Base-by-base conservation (phyloP, 2,329 filamentous ascomycete genomes). In the Triangularia setosa region DNA sequence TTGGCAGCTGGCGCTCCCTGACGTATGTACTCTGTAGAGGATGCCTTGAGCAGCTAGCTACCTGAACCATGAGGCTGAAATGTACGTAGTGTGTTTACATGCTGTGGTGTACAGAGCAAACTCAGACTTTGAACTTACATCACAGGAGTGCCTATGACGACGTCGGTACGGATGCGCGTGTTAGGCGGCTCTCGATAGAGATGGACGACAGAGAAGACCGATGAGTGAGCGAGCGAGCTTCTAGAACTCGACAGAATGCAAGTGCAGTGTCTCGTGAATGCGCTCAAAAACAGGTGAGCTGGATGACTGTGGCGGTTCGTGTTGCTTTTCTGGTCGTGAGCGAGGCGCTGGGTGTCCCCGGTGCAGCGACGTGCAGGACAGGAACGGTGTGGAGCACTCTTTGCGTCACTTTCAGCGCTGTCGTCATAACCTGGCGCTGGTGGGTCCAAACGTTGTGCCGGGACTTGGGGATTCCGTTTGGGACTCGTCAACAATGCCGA, bases 401-500 rank as follows among this genome's bases (percentile, higher is more conserved):
- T 24, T 30, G 64, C 61, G 61, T 65, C 65, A 66, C 64, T 61
- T 54, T 65, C 52, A 58, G 57, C 64, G 55, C 24, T 62, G 62
- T 69, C 67, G 67, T 69, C 67, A 68, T 68, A 40, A 57, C 40
- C 40, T 11, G 40, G 40, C n/a, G n/a, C 11, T 40, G 44, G 52
- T 62, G 57, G 62, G 52, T 58, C 60, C 40, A 48, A 11, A 48
- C 40, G 40, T 48, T 48, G 40, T 48, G 7, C 40, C 40, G 40
- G 40, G 40, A 48, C n/a, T 48, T 23, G 40, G 40, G 40, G 40
- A 4, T 48, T 48, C 40, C 40, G 40, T 48, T 48, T 48, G n/a
- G n/a, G n/a, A 48, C 18, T 18, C n/a, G 40, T 48, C n/a, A 21
- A 48, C 40, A 48, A 48, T 48, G 40, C 14, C 33, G 33, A 40